These are phyloP conservation scores for Neurospora tetrasperma DNA, from an alignment of 495 filamentous ascomycete species.

Conservation along the genomic window DNA sequence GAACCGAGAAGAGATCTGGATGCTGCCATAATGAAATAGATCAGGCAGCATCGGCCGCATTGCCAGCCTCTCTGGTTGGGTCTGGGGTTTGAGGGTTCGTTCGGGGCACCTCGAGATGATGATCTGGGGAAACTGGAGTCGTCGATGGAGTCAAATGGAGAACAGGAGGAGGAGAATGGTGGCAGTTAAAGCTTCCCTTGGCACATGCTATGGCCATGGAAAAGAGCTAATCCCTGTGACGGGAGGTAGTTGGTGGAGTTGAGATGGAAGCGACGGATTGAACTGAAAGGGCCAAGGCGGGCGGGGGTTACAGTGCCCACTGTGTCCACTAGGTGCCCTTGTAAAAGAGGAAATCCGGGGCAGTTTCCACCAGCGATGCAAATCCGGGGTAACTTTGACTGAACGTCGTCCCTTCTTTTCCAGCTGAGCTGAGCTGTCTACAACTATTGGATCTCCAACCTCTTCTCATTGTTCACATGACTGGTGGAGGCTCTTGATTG, in stretches of 20 bases:
- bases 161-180: neutral
- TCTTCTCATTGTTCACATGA: neutral
- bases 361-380: neutral
- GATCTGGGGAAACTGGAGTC: neutral
- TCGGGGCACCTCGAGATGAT: neutral
- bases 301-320: neutral
- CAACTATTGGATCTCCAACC: neutral
- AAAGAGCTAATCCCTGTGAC: neutral
- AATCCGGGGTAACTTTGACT: neutral
- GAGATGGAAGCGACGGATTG: neutral
- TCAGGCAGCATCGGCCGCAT: neutral
- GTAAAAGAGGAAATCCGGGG: neutral
- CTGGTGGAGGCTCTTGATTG: neutral
- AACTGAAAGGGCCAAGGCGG: neutral
- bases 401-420: neutral
- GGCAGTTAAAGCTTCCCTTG: neutral
- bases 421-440: neutral
- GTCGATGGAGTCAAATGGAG: neutral
- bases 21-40: neutral
- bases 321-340: neutral
- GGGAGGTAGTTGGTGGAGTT: neutral
- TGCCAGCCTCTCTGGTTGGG: neutral
- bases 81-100: neutral
- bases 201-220: neutral
- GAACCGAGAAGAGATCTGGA: neutral